Evolutionary conservation across 2,329 filamentous ascomycete species (phyloP).

Genomic region (Trichoderma sp.): DNA sequence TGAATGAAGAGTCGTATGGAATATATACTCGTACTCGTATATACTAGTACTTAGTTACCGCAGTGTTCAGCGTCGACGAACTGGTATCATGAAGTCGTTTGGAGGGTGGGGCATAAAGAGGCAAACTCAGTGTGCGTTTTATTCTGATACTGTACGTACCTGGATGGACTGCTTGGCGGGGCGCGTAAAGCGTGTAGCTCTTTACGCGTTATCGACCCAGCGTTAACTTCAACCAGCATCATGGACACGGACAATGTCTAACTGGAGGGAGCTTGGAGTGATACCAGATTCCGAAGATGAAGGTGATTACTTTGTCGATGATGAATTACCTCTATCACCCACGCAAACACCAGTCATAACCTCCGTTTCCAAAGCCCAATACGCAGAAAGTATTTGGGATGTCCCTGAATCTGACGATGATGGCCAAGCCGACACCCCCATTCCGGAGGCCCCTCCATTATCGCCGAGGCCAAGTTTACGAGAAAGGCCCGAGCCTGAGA

Average conservation of each 20-base stretch:
- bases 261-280: constrained; percentile 51
- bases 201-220: background rate
- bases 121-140: background rate
- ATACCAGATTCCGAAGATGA: constrained; percentile 53
- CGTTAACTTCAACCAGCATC: background rate
- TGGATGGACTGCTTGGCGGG: background rate
- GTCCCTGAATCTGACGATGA: constrained; percentile 31
- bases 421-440: constrained; percentile 21
- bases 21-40: background rate
- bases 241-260: constrained; percentile 38
- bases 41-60: background rate
- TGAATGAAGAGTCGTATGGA: background rate
- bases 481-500: background rate
- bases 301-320: constrained; percentile 41
- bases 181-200: background rate
- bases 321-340: constrained; percentile 6
- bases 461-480: background rate
- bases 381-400: constrained; percentile 11
- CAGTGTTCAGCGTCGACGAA: background rate
- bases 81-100: background rate
- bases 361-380: background rate
- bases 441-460: background rate
- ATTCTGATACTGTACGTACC: background rate
- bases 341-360: background rate
- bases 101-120: background rate